Evolutionary conservation across 2,329 filamentous ascomycete species (phyloP).

Genomic region (Magnaporthales sp.): DNA sequence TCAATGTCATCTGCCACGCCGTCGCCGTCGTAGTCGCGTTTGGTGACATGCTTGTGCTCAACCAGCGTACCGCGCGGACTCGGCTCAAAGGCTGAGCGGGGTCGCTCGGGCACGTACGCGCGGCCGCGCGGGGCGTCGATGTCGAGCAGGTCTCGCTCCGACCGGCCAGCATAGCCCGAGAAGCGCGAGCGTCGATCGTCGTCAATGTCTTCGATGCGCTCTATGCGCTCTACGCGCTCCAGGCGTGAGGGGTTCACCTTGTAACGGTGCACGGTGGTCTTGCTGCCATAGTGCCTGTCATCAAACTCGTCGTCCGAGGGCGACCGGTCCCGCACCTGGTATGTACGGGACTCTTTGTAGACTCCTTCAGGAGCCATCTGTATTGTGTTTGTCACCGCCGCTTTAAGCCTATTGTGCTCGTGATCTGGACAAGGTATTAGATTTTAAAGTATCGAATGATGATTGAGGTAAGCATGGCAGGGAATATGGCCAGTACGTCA

Average conservation of each 20-base stretch:
- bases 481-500: background rate
- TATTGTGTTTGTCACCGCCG: background rate
- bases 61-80: constrained; percentile 16
- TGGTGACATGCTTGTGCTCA: constrained; percentile 19
- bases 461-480: background rate
- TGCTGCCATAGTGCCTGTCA: constrained; percentile 24
- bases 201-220: constrained; percentile 31
- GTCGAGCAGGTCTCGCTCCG: constrained; percentile 31
- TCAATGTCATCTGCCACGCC: constrained; percentile 5
- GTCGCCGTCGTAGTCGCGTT: constrained; percentile 19
- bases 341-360: constrained; percentile 3
- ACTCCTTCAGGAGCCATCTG: constrained; percentile 5
- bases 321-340: background rate
- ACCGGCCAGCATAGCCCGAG: constrained; percentile 19
- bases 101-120: constrained; percentile 36
- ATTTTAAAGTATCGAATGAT: background rate
- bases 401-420: background rate
- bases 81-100: constrained; percentile 40
- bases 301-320: constrained; percentile 8
- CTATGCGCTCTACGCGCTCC: constrained; percentile 29
- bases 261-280: constrained; percentile 43
- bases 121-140: constrained; percentile 30
- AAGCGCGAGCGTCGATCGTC: constrained; percentile 36
- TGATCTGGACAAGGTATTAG: background rate
- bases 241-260: constrained; percentile 34